Evolutionary conservation across 345 rosid species (phyloP).

Genomic region (Erucastrum elatum): DNA sequence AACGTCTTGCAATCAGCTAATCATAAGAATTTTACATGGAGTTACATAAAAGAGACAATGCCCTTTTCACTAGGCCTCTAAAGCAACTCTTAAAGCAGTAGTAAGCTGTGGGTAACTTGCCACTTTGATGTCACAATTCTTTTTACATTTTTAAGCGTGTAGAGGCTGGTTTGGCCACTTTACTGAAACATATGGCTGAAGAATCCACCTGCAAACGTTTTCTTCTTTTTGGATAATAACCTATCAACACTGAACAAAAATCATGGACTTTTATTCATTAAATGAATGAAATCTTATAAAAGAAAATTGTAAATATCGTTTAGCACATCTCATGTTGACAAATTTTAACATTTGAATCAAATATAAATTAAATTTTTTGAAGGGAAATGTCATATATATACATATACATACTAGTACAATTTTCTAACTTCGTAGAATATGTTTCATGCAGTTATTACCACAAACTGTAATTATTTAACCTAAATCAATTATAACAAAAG

Average conservation of each 20-base stretch:
- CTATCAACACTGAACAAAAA: too few species aligned
- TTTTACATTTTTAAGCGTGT: neutral
- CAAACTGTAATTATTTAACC: neutral
- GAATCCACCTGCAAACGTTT: neutral
- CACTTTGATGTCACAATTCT: neutral
- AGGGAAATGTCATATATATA: neutral
- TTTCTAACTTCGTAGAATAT: neutral
- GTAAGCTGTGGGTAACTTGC: slow-evolving; percentile 2
- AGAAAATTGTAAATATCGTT: neutral
- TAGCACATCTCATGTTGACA: neutral
- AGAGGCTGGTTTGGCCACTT: neutral
- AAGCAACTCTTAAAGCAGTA: slow-evolving; percentile 1
- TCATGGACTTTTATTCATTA: too few species aligned
- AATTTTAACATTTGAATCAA: neutral
- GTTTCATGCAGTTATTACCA: neutral
- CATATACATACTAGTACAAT: neutral
- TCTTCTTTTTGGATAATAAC: neutral
- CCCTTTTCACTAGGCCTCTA: neutral
- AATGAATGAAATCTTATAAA: too few species aligned
- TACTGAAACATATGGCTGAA: neutral
- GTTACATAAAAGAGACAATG: neutral
- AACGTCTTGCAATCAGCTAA: slow-evolving; percentile 7
- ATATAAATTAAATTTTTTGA: neutral
- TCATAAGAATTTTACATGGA: neutral
- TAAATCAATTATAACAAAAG: neutral